phyloP scores from a whole-genome alignment of 306 rosid species.

The Trifolium subterraneum region DNA sequence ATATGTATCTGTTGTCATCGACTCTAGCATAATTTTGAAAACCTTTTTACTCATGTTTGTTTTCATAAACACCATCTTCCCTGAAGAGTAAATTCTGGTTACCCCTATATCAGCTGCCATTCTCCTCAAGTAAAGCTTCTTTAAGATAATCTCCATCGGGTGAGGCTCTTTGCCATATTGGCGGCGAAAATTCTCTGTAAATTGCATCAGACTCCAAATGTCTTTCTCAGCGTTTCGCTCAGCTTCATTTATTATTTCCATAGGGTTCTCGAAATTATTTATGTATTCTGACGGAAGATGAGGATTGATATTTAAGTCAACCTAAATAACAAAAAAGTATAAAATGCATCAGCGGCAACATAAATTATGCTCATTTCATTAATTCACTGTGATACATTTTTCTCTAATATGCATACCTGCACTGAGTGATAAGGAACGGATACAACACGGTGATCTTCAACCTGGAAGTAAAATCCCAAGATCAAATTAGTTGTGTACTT shows the following conservation, averaged over 20 bases:
- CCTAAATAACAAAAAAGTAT: conserved; percentile 51
- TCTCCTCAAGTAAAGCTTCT: conserved; percentile 88
- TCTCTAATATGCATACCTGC: conserved; percentile 57
- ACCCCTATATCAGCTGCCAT: conserved; percentile 97
- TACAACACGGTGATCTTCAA: conserved; percentile 87
- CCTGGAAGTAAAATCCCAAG: conserved; percentile 53
- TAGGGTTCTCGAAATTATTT: conserved; percentile 86
- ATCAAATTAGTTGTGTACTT: background rate
- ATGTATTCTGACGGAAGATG: conserved; percentile 91
- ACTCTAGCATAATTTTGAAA: conserved; percentile 77
- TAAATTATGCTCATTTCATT: conserved; percentile 5
- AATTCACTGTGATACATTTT: background rate
- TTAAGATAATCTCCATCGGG: conserved; percentile 80
- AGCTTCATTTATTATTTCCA: conserved; percentile 83
- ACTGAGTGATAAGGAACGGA: conserved; percentile 82
- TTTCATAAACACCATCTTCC: conserved; percentile 79
- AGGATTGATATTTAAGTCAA: conserved; percentile 75
- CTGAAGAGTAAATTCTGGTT: conserved; percentile 66
- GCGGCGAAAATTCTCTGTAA: conserved; percentile 79
- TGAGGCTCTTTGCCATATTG: conserved; percentile 93
- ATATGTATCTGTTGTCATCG: conserved; percentile 73
- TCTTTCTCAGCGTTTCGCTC: conserved; percentile 84
- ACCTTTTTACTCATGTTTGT: conserved; percentile 74
- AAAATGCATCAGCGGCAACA: conserved; percentile 30
- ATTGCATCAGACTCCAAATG: conserved; percentile 89